These are phyloP conservation scores for Phytophthora citricola DNA, from an alignment of 352 stramenopile genomes.

Conservation along the genomic window DNA sequence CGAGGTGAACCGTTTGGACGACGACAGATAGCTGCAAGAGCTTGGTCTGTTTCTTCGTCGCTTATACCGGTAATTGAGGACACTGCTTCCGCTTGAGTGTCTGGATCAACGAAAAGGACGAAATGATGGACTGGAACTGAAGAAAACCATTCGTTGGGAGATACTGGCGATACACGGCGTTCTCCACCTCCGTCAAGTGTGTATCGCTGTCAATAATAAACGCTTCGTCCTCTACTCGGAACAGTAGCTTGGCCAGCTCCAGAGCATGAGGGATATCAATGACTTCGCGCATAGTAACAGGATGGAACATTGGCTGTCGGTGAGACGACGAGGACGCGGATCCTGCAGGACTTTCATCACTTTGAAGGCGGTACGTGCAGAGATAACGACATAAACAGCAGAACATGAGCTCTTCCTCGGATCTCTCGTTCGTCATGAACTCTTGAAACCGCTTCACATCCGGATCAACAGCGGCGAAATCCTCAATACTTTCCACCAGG, in stretches of 20 bases:
- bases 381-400: conserved; percentile 63
- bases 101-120: conserved; percentile 43
- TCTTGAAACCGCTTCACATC: conserved; percentile 70
- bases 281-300: conserved; percentile 61
- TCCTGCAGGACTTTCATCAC: conserved; percentile 19
- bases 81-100: conserved; percentile 13
- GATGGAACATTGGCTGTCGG: conserved; percentile 60
- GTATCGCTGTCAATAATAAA: conserved; percentile 45
- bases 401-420: conserved; percentile 68
- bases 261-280: conserved; percentile 54
- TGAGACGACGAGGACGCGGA: conserved; percentile 14
- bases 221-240: conserved; percentile 57
- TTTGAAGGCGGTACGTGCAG: conserved; percentile 21
- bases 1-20: conserved; percentile 26
- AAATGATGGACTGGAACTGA: conserved; percentile 64
- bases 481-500: conserved; percentile 37
- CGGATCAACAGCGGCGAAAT: conserved; percentile 50
- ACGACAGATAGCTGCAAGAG: conserved; percentile 8
- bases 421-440: conserved; percentile 56
- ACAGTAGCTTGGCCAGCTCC: conserved; percentile 50
- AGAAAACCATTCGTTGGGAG: conserved; percentile 52
- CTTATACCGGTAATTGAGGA: conserved; percentile 4
- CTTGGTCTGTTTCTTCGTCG: not conserved
- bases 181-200: conserved; percentile 54
- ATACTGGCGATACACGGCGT: conserved; percentile 64